Evolutionary conservation across 1,139 yeast genomes (phyloP).

Genomic region (Torulaspora pretoriensis): DNA sequence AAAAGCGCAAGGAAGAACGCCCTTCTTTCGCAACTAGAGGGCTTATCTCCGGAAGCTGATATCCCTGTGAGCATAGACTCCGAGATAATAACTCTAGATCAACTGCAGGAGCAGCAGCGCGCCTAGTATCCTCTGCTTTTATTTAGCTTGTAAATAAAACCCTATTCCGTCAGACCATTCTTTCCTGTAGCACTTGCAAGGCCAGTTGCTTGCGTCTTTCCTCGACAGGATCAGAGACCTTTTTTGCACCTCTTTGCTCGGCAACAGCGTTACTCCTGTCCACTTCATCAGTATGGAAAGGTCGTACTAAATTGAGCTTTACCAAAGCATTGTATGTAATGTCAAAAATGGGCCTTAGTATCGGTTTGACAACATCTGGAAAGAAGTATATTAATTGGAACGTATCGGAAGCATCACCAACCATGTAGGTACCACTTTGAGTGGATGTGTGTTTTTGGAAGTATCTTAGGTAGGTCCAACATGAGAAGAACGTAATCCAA

Average conservation of each 20-base stretch:
- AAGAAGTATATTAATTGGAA: slow-evolving; percentile 80
- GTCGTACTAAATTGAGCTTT: slow-evolving; percentile 52
- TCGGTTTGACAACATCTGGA: slow-evolving; percentile 57
- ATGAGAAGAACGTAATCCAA: slow-evolving; percentile 59
- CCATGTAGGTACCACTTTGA: slow-evolving; percentile 16
- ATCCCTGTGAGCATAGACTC: slow-evolving; percentile 19
- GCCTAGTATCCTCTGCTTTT: background rate
- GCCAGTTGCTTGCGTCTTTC: slow-evolving; percentile 88
- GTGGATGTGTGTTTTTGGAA: slow-evolving; percentile 43
- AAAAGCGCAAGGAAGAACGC: slow-evolving; percentile 25
- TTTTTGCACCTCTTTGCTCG: slow-evolving; percentile 42
- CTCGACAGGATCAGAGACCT: slow-evolving; percentile 49
- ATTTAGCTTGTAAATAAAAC: slow-evolving; percentile 13
- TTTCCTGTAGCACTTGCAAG: slow-evolving; percentile 72
- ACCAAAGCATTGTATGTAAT: slow-evolving; percentile 51
- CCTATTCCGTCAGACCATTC: slow-evolving; percentile 39
- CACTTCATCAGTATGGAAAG: slow-evolving; percentile 66
- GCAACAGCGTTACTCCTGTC: slow-evolving; percentile 74
- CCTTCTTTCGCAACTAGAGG: slow-evolving; percentile 30
- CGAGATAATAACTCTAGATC: slow-evolving; percentile 14
- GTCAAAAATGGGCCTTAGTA: slow-evolving; percentile 52
- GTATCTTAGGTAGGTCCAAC: slow-evolving; percentile 77
- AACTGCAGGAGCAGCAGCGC: slow-evolving; percentile 10
- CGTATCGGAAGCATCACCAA: slow-evolving; percentile 88
- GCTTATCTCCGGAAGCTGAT: slow-evolving; percentile 10